Conservation (phyloP, 2,329 filamentous ascomycete species). For the Claviceps arundinis region DNA sequence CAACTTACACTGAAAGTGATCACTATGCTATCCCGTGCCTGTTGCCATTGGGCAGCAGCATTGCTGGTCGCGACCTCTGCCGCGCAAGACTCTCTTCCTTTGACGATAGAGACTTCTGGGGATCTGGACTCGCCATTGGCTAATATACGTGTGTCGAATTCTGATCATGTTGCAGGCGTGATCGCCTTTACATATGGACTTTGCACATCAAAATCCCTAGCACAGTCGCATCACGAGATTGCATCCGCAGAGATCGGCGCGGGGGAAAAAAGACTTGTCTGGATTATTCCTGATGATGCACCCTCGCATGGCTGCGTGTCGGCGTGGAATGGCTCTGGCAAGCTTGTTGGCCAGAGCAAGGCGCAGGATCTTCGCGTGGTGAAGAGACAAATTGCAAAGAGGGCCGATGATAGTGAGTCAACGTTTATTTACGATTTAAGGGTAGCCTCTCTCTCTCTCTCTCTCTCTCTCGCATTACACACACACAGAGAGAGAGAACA, state of each 20-base stretch:
- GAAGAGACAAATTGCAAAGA: slow-evolving; percentile 2
- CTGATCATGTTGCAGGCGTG: not conserved
- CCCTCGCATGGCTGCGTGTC: slow-evolving; percentile 26
- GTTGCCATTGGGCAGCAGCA: not conserved
- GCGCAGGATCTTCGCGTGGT: slow-evolving; percentile 13
- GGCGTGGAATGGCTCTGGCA: slow-evolving; percentile 20
- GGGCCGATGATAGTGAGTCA: slow-evolving; percentile 3
- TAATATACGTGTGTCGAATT: not conserved
- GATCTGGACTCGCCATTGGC: not conserved
- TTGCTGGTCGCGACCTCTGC: not conserved
- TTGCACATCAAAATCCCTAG: not conserved
- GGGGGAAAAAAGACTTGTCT: slow-evolving; percentile 1
- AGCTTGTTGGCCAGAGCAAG: slow-evolving; percentile 21
- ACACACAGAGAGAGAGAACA: no score
- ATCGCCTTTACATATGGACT: not conserved
- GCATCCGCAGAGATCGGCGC: slow-evolving; percentile 14
- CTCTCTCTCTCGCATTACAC: no score
- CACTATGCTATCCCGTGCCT: not conserved
- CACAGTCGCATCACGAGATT: slow-evolving; percentile 6
- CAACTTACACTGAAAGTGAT: not conserved
- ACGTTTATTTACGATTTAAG: not conserved
- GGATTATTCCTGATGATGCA: slow-evolving; percentile 3
- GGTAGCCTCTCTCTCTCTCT: no score
- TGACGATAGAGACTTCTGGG: not conserved
- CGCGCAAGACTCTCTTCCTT: not conserved